Evolutionary conservation across 2,329 filamentous ascomycete genomes (phyloP), one percentile per base, ranked within the genome.

Genomic region (Colletotrichum scovillei): DNA sequence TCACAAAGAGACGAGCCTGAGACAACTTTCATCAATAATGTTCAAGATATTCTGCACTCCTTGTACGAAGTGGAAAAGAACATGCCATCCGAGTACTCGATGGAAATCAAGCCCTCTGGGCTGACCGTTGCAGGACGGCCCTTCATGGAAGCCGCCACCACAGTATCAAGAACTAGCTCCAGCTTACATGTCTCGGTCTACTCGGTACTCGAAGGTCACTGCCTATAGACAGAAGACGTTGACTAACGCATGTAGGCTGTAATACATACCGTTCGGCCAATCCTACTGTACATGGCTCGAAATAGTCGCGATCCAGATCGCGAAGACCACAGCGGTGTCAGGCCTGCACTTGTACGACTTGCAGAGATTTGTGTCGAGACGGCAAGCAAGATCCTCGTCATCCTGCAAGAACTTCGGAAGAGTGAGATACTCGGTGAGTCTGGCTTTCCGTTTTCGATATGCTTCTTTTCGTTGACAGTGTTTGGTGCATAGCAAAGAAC

Each of bases 341-440:
- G 67, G 11, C 68, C 72, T 5, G 52, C 68, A 16, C 14, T 74
- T 5, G 38, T 62, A 9, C 67, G 68, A 0, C 68, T 74, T 0
- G 67, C 63, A 3, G 72, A 74, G 14, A 72, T 72, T 7, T 74
- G 72, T 30, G 63, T 74, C 7, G 72, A 74, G 35, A 57, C 72
- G 5, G 72, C 72, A 1, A 71, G 68, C 8, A 71, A 72, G 46
- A 74, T 58, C 14, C 68, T 74, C 4, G 67, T 52, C 2, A 72
- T 74, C 5, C 26, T 74, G 0, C 57, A 74, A 4, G 72, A 69
- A 12, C 67, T 73, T 5, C 52, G 62, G 4, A 49, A 70, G 14
- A 66, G 46, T 28, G 62, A 70, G 5, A 65, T 73, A 3, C 14
- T 73, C 0, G 56, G 68, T 70, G 14, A 1, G 62, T 26, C 5